Conservation (phyloP, 176 grass and related monocot species). For the Raddia guianensis region DNA sequence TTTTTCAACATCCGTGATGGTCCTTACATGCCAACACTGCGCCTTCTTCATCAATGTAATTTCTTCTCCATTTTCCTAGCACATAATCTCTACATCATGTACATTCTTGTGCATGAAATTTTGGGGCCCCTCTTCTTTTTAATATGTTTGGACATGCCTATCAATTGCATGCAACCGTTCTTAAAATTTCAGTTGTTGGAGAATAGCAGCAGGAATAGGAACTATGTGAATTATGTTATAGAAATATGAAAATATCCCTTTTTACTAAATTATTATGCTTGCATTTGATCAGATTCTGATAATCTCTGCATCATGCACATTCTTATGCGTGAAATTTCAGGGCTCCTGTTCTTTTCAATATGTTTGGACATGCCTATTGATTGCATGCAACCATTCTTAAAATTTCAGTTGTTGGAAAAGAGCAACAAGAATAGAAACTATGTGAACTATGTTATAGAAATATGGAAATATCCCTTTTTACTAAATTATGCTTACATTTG, state of each 20-base stretch:
- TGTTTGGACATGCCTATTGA: slow-evolving; percentile 10
- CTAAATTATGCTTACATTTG: slow-evolving; percentile 40
- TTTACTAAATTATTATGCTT: slow-evolving; percentile 31
- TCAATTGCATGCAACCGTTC: background rate
- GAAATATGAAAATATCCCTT: background rate
- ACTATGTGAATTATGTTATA: background rate
- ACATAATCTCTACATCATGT: background rate
- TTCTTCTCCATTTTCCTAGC: slow-evolving; percentile 18
- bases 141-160: background rate
- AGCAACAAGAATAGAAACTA: slow-evolving; percentile 26
- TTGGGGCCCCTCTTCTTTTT: background rate
- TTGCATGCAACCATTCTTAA: background rate
- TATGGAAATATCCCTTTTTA: background rate
- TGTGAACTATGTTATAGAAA: background rate
- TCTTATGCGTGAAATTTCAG: slow-evolving; percentile 23
- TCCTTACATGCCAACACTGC: slow-evolving; percentile 96
- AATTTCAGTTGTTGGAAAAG: slow-evolving; percentile 22
- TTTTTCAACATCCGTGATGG: slow-evolving; percentile 98
- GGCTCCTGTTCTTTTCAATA: background rate
- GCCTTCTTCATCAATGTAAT: slow-evolving; percentile 98
- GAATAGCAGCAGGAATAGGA: slow-evolving; percentile 32
- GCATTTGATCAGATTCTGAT: slow-evolving; percentile 75
- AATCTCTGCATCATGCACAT: background rate
- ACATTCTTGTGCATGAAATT: background rate
- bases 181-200: slow-evolving; percentile 15